Percentiles rank a stretch among this genome's conserved stretches.
phyloP scores from a whole-genome alignment of 2,329 filamentous ascomycete genomes.

The Aspergillus japonicus region DNA sequence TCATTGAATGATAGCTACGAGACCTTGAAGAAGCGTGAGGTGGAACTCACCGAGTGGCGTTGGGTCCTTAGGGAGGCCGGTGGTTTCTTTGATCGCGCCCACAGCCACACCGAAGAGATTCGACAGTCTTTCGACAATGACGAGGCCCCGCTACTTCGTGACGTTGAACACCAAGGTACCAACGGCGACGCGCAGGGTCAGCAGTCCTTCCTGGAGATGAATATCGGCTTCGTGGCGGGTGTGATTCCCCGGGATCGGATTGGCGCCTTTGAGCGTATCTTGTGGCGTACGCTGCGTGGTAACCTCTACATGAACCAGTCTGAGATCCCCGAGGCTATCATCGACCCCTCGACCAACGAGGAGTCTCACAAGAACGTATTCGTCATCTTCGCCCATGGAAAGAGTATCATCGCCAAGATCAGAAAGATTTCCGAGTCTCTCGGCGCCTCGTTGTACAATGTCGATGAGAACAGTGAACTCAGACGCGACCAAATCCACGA shows the following conservation, averaged over 20 bases:
- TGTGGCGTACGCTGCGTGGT: slow-evolving; percentile 94
- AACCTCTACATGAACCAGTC: slow-evolving; percentile 99
- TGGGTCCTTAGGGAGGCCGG: slow-evolving; percentile 96
- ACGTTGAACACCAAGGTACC: slow-evolving; percentile 79
- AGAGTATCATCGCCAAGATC: slow-evolving; percentile 98
- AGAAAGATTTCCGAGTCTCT: slow-evolving; percentile 98
- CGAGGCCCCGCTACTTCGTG: slow-evolving; percentile 87
- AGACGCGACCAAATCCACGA: slow-evolving; percentile 95
- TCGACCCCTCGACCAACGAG: slow-evolving; percentile 91
- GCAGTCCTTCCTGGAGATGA: slow-evolving; percentile 92
- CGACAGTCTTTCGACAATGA: slow-evolving; percentile 81
- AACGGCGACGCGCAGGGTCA: slow-evolving; percentile 67
- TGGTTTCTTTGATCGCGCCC: slow-evolving; percentile 93
- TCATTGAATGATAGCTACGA: slow-evolving; percentile 98
- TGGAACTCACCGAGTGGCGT: slow-evolving; percentile 95
- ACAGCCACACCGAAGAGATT: slow-evolving; percentile 96
- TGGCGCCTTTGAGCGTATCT: slow-evolving; percentile 91
- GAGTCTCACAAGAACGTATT: slow-evolving; percentile 96
- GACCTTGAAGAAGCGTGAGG: slow-evolving; percentile 94
- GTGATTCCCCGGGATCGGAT: slow-evolving; percentile 93
- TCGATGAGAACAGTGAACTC: slow-evolving; percentile 95
- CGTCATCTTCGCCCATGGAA: slow-evolving; percentile 97
- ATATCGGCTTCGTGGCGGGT: slow-evolving; percentile 96
- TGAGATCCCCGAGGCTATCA: slow-evolving; percentile 89
- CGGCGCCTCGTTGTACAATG: slow-evolving; percentile 90